Evolutionary conservation across 768 basidiomycete genomes (phyloP).

Genomic region (Suillus alpinus): DNA sequence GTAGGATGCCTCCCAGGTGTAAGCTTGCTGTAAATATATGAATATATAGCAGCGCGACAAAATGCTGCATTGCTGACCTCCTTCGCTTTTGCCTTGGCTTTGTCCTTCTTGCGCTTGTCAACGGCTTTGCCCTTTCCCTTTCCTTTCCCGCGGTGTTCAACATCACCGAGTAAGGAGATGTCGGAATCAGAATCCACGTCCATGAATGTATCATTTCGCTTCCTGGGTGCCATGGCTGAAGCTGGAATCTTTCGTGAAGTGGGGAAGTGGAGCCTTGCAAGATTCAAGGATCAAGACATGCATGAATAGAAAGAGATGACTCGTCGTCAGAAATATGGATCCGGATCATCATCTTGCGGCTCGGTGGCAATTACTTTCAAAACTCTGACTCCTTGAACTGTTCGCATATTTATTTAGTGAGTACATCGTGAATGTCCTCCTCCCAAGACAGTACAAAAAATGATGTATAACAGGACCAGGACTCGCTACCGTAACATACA

Average conservation of each 20-base stretch:
- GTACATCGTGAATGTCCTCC: neutral
- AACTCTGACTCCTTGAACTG: no score
- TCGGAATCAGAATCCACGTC: constrained; percentile 72
- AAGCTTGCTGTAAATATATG: constrained; percentile 56
- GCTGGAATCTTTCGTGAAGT: neutral
- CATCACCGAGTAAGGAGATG: constrained; percentile 57
- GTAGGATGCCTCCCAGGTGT: constrained; percentile 96
- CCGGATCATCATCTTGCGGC: neutral
- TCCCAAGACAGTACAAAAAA: neutral
- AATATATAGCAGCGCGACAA: neutral
- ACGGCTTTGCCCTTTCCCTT: constrained; percentile 55
- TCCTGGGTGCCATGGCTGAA: constrained; percentile 21
- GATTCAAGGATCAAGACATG: neutral
- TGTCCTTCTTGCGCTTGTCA: constrained; percentile 53
- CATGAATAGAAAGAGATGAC: neutral
- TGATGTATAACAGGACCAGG: neutral
- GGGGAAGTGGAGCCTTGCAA: neutral
- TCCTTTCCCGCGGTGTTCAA: constrained; percentile 44
- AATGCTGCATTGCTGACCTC: constrained; percentile 21
- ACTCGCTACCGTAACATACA: neutral
- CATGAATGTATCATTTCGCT: constrained; percentile 38
- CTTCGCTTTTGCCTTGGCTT: constrained; percentile 40
- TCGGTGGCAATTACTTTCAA: neutral
- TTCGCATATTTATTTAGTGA: no score
- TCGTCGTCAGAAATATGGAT: neutral